Evolutionary conservation across 306 rosid genomes (phyloP).

Genomic region (Potentilla sterilis): DNA sequence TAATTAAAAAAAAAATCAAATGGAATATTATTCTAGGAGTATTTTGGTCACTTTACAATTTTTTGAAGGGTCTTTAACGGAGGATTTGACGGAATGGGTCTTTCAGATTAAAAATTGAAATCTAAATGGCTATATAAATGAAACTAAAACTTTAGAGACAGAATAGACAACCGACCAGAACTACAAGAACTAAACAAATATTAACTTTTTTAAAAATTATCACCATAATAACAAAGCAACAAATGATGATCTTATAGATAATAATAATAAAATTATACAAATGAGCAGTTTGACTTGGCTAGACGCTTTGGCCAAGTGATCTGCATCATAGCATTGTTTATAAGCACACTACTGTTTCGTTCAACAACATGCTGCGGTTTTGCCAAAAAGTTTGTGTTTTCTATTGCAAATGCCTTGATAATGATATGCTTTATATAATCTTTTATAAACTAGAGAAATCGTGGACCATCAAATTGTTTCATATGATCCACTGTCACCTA

Average conservation of each 20-base stretch:
- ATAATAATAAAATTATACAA: not conserved
- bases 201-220: not conserved
- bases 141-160: too few species aligned
- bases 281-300: slow-evolving; percentile 21
- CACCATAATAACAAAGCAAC: not conserved
- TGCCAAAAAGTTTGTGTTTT: slow-evolving; percentile 6
- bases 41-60: too few species aligned
- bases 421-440: not conserved
- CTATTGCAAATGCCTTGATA: not conserved
- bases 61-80: too few species aligned
- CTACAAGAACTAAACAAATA: too few species aligned
- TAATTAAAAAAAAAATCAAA: too few species aligned
- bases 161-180: too few species aligned
- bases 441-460: slow-evolving; percentile 2
- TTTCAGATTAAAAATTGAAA: too few species aligned
- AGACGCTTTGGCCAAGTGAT: slow-evolving; percentile 22
- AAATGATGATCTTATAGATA: not conserved
- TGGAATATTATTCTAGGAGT: too few species aligned
- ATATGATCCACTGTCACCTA: slow-evolving; percentile 20
- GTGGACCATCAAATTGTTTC: not conserved
- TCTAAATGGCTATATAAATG: too few species aligned
- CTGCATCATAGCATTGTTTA: not conserved
- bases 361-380: slow-evolving; percentile 7
- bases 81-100: too few species aligned
- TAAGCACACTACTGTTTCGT: not conserved